Conservation (phyloP, 2,329 filamentous ascomycete genomes). For the Cladosporium oxysporum region DNA sequence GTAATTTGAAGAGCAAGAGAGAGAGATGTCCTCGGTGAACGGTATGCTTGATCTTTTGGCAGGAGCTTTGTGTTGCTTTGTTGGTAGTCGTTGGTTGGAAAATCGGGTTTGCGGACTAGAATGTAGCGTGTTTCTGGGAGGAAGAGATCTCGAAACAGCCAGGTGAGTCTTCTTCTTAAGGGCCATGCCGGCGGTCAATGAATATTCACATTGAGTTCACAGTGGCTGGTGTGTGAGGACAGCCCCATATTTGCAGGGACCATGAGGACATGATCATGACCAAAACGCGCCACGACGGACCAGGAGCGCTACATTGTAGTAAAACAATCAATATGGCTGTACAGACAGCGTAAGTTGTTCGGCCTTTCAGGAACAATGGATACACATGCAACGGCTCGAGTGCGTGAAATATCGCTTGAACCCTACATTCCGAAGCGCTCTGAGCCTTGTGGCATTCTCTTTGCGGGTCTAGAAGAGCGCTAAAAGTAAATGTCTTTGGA, state of each 20-base stretch:
- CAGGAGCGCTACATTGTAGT: neutral
- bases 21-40: neutral
- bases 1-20: neutral
- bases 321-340: neutral
- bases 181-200: neutral
- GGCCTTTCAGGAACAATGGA: neutral
- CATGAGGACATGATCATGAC: neutral
- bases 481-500: neutral
- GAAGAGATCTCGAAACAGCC: neutral
- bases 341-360: neutral
- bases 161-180: neutral
- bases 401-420: neutral
- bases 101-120: neutral
- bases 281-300: neutral
- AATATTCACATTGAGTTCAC: neutral
- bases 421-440: neutral
- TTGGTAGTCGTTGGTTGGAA: neutral
- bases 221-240: conserved; percentile 4
- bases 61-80: neutral
- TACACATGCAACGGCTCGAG: neutral
- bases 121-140: neutral
- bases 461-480: neutral
- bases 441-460: neutral
- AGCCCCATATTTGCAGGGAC: neutral
- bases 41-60: neutral